These are phyloP conservation scores for Penicillium sp. DNA, from an alignment of 2,329 filamentous ascomycete genomes.

Conservation along the genomic window DNA sequence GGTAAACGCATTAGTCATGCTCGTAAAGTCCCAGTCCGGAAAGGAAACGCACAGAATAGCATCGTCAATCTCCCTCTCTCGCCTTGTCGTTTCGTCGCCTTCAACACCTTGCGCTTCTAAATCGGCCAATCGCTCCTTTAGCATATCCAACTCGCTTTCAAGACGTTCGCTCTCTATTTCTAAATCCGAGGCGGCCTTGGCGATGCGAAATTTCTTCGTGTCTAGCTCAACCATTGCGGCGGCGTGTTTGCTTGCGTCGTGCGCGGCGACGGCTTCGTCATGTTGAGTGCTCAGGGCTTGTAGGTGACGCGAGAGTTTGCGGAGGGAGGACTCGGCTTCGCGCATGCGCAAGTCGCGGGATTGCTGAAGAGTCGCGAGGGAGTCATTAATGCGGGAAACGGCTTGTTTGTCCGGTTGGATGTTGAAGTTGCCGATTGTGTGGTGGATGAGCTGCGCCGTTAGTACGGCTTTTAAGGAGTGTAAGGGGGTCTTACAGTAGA, in stretches of 20 bases:
- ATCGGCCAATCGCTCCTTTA: conserved; percentile 77
- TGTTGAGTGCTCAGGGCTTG: conserved; percentile 76
- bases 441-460: conserved; percentile 74
- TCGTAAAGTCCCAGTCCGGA: neutral
- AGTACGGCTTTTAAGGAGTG: neutral
- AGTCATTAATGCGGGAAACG: conserved; percentile 81
- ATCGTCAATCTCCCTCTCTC: conserved; percentile 57
- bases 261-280: conserved; percentile 72
- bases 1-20: conserved; percentile 6
- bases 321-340: conserved; percentile 70
- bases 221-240: conserved; percentile 84
- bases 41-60: conserved; percentile 48
- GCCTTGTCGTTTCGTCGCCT: conserved; percentile 61
- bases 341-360: conserved; percentile 78
- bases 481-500: conserved; percentile 66
- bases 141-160: conserved; percentile 74
- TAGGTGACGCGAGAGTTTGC: conserved; percentile 76
- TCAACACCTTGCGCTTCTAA: conserved; percentile 87
- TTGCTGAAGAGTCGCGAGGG: conserved; percentile 79
- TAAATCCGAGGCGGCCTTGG: conserved; percentile 86
- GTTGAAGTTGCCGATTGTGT: conserved; percentile 95
- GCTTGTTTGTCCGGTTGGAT: conserved; percentile 85
- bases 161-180: conserved; percentile 97
- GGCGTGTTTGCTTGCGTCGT: conserved; percentile 81
- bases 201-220: conserved; percentile 90